Evolutionary conservation across 768 basidiomycete genomes (phyloP), one percentile per base, ranked within the genome.

Genomic region (Nevesoporus exiguus): DNA sequence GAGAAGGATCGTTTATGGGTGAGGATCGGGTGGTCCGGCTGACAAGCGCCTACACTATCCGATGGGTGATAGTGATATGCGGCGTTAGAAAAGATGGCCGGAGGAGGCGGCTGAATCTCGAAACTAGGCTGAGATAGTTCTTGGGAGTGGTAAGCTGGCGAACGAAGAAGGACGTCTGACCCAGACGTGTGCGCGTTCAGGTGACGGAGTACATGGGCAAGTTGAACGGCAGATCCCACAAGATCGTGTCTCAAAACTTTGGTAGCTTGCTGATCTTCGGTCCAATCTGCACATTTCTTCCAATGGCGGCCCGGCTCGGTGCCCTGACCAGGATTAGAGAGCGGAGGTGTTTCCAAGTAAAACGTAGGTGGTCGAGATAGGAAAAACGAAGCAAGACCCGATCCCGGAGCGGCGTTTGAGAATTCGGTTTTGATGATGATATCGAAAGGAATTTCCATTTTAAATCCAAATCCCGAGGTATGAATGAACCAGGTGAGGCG

Each of bases 381-480:
- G n/a, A 76, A 62, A 65, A 92, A 83, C 1, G 83, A 76, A 7
- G 83, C 85, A 7, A 80, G 73, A 30, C 79, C 87, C 8, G 78
- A 74, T 29, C 80, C 82, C 13, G 82, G 79, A 17, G 79, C 71
- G 29, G 76, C 69, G 51, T 81, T 76, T 24, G 76, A 71, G 67
- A 88, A 84, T 48, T 80, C 77, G 5, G 82, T 78, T 29, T 83
- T 75, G 19, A 76, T 59, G 56, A 92, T 84, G 55, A 70, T 77
- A 52, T 81, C 76, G 70, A 87, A 90, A 5, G 88, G 81, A 17
- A 92, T 77, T 56, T 89, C 87, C 86, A 93, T 93, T 70, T 92
- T 92, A 77, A 91, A 92, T 19, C 86, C 81, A 57, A 79, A 79
- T 21, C 86, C 88, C 1, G 73, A 76, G 7, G 86, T 86, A 39